A percentile compares a stretch with the other conserved stretches of the same genome.
These are phyloP conservation scores for Corchorus olitorius DNA, from an alignment of 345 rosid species.

Conservation along the genomic window DNA sequence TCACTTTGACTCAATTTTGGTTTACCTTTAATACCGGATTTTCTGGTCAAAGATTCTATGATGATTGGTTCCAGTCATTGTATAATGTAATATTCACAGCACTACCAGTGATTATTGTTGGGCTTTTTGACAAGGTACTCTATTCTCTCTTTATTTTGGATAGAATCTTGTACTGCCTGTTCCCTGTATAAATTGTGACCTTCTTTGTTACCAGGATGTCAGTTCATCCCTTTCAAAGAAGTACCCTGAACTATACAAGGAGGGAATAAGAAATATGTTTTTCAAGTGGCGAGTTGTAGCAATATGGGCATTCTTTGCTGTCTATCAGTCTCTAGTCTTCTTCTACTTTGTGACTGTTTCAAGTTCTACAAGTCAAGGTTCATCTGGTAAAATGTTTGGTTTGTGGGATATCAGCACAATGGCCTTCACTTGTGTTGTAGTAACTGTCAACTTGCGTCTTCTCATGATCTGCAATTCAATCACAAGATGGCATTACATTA, in stretches of 20 bases:
- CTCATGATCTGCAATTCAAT: constrained; percentile 93
- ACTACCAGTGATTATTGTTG: constrained; percentile 87
- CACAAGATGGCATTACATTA: constrained; percentile 86
- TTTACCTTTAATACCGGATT: constrained; percentile 97
- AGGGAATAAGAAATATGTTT: constrained; percentile 80
- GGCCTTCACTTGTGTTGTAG: constrained; percentile 93
- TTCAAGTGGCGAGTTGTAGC: constrained; percentile 93
- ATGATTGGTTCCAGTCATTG: constrained; percentile 99
- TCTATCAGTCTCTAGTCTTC: constrained; percentile 87
- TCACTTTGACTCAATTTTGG: constrained; percentile 99
- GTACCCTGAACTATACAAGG: constrained; percentile 94
- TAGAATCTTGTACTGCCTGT: not conserved
- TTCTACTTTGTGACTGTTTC: constrained; percentile 67
- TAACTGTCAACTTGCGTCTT: constrained; percentile 91
- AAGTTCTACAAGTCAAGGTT: constrained; percentile 57
- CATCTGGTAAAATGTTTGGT: constrained; percentile 85
- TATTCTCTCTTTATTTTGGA: not conserved
- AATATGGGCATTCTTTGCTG: constrained; percentile 83
- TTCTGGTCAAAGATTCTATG: constrained; percentile 99
- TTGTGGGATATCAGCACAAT: constrained; percentile 98
- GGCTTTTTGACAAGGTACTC: constrained; percentile 95
- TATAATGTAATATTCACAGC: constrained; percentile 92
- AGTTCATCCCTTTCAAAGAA: constrained; percentile 93
- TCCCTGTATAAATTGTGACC: not conserved
- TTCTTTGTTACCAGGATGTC: constrained; percentile 64